Base-by-base conservation (phyloP, 257 asterid species). In the Primulina tabacum region DNA sequence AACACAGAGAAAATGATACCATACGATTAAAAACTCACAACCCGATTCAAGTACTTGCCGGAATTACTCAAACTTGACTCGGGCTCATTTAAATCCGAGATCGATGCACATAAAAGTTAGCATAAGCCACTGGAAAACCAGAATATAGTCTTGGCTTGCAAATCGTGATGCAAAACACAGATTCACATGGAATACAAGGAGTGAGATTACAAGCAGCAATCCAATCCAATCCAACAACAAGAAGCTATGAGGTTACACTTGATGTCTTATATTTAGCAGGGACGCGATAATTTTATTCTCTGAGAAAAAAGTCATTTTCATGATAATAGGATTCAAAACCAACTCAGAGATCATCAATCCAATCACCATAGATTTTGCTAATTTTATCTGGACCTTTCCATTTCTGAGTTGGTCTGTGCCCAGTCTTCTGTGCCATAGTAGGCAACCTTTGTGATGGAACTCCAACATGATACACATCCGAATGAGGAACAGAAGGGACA, bases 311-410 rank as follows among this genome's bases (percentile, higher is more conserved):
- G 38, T 63, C 30, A 5, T 35, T n/a, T 8, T 6, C 10, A 50
- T 62, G 8, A n/a, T 8, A 17, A 34, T 11, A 62, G 21, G 28
- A n/a, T 33, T 12, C 8, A n/a, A 64, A 65, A 60, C 62, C 71
- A 61, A 76, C 74, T 88, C 83, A 50, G 1, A 88, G 75, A 60
- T 86, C 95, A 63, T 88, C 95, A 28, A 88, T 88, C 95, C 91
- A 88, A 74, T 88, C 89, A 1, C 91, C 95, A 52, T 88, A 83
- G 33, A 85, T 73, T 61, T 80, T 77, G 71, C 86, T 82, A 38
- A 92, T 92, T 74, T 87, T 90, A 62, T 92, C 87, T 0, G 98
- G 98, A 24, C 98, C 88, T 57, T 84, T 84, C 84, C 88, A 79
- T 64, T 78, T 84, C 62, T 71, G 85, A 71, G 75, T 69, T 17